Evolutionary conservation across 202 grass and related monocot species (phyloP), one percentile per base, ranked within the genome.

Genomic region (Zizania palustris): DNA sequence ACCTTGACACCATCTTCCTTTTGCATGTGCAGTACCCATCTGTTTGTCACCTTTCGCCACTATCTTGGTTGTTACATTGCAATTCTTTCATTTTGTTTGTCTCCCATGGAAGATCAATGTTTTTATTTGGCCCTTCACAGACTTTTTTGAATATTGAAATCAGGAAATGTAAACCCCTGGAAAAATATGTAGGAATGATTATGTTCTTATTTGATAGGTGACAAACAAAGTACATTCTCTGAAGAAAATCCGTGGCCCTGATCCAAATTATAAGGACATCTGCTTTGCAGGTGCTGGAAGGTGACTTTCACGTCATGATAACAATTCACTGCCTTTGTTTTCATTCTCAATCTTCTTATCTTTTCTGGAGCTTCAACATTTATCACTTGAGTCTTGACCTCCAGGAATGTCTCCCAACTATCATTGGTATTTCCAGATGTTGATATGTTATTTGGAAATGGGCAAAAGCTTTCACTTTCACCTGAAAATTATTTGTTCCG

Each of bases 401-500:
- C 4, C 77, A 99, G 96, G 85, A 85, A 93, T 2, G 79, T 89
- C 64, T 93, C 80, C 41, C 48, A 86, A 80, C 83, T 99, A 41
- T 90, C 84, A 34, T 87, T 89, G 28, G 73, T 68, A 74, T 96
- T 99, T 82, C 96, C 96, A 45, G 46, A 80, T 77, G 96, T 99
- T 83, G 96, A 91, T 65, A 89, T 99, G 96, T 85, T 96, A 69
- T 99, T 99, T 93, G 89, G 85, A 82, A 91, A 96, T 88, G 89
- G 96, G 87, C 85, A 93, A 82, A 99, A 91, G 83, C 86, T 99
- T 55, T 88, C 86, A 60, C 89, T 99, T 73, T 85, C 96, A 78
- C 96, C 96, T 78, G 96, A 99, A 89, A 99, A 99, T 80, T 99
- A 96, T 83, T 89, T 99, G 69, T 99, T 99, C 79, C 90, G 82